Percentiles rank a stretch among this genome's conserved stretches.
These are phyloP conservation scores for Phytophthora uliginosa DNA, from an alignment of 352 stramenopile species.

Conservation along the genomic window DNA sequence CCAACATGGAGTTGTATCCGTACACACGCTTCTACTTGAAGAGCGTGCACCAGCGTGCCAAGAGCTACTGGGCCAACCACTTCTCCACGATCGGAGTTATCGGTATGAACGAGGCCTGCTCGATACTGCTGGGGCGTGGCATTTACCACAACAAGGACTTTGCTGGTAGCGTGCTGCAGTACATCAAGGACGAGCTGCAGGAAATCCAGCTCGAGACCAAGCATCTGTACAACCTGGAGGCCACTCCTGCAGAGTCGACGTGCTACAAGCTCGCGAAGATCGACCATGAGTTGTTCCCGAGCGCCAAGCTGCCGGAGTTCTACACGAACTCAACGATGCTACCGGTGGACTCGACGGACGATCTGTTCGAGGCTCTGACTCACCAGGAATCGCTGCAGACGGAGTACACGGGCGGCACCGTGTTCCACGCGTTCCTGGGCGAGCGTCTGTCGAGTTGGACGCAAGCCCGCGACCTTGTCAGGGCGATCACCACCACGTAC, in stretches of 20 bases:
- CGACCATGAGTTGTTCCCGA: constrained; percentile 35
- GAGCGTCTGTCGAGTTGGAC: constrained; percentile 43
- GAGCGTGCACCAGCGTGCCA: constrained; percentile 36
- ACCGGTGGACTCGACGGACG: constrained; percentile 38
- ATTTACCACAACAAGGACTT: constrained; percentile 48
- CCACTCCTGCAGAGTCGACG: constrained; percentile 42
- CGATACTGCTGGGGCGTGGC: constrained; percentile 32
- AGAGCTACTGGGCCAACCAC: constrained; percentile 45
- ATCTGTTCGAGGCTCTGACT: constrained; percentile 36
- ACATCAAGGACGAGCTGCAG: constrained; percentile 42
- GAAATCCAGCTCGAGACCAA: constrained; percentile 43
- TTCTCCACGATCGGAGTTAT: constrained; percentile 46
- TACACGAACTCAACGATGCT: constrained; percentile 49
- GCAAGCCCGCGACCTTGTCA: constrained; percentile 37
- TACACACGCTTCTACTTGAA: constrained; percentile 45
- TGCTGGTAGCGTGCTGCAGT: constrained; percentile 34
- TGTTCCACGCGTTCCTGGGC: constrained; percentile 44
- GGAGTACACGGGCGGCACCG: constrained; percentile 41
- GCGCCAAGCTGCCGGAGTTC: constrained; percentile 32
- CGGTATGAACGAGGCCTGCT: constrained; percentile 42
- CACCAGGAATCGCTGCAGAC: constrained; percentile 46
- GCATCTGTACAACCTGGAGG: constrained; percentile 43
- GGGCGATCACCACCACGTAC: constrained; percentile 35
- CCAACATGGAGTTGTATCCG: constrained; percentile 44
- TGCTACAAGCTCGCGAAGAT: constrained; percentile 46